Percentiles rank a stretch among this genome's conserved stretches.
These are phyloP conservation scores for Caryopteris hybrid DNA, from an alignment of 305 asterid species.

Conservation along the genomic window DNA sequence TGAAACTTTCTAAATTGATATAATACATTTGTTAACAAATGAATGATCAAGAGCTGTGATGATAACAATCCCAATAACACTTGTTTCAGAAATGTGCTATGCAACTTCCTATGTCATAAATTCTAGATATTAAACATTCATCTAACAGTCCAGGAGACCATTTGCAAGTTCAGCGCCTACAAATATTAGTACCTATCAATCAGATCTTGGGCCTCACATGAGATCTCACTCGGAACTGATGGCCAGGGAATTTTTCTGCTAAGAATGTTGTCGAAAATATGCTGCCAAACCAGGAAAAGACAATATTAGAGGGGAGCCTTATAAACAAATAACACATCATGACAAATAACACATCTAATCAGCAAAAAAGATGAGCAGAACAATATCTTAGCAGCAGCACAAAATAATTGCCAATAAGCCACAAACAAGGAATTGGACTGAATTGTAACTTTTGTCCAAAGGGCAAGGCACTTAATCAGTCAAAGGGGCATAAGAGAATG, in stretches of 20 bases:
- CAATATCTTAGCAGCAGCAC: constrained; percentile 9
- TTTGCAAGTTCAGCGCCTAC: constrained; percentile 3
- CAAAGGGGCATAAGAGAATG: neutral
- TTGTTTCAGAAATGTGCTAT: constrained; percentile 1
- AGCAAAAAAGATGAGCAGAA: neutral
- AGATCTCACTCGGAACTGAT: constrained; percentile 71
- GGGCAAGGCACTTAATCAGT: neutral
- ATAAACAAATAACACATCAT: neutral
- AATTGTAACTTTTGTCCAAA: neutral
- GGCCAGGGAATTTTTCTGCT: constrained; percentile 93
- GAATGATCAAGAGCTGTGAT: neutral
- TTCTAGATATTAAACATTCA: constrained; percentile 8
- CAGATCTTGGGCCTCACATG: constrained; percentile 71
- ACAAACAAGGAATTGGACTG: neutral
- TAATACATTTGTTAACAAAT: neutral
- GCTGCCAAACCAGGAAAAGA: constrained; percentile 42
- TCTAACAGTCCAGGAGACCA: neutral
- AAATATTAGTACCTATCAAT: constrained; percentile 64
- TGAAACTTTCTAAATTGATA: neutral
- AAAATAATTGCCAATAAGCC: neutral
- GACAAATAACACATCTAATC: neutral
- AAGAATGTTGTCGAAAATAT: constrained; percentile 77
- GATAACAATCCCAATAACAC: neutral
- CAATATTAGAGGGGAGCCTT: constrained; percentile 4
- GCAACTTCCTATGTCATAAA: constrained; percentile 15